Conservation (phyloP, 169 alveolate species). For the Eimeria necatrix region DNA sequence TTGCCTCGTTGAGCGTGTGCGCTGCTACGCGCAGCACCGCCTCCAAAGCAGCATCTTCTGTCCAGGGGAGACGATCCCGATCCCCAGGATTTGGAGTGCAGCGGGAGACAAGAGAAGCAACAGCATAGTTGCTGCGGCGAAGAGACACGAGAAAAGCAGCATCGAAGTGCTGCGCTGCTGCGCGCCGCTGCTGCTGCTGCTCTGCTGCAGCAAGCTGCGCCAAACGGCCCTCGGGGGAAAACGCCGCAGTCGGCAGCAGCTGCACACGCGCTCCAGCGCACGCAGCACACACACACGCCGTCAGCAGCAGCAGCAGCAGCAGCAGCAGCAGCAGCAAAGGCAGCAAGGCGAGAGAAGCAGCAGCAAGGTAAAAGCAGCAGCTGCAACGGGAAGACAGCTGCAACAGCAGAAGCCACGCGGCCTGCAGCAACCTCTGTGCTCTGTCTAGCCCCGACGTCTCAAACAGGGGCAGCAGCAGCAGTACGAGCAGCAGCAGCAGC, state of each 20-base stretch:
- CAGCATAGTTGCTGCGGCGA: slow-evolving; percentile 45
- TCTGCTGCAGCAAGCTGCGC: slow-evolving; percentile 20
- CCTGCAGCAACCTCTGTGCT: neutral
- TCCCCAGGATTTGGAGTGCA: neutral
- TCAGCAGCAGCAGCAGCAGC: slow-evolving; percentile 5
- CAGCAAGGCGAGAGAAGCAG: too few species aligned
- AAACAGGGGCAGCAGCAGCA: too few species aligned
- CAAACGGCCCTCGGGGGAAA: neutral
- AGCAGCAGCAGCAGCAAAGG: neutral
- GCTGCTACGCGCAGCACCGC: neutral
- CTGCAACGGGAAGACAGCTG: neutral
- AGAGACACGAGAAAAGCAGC: slow-evolving; percentile 7
- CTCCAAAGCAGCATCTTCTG: neutral
- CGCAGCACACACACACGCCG: neutral
- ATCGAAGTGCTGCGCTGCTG: slow-evolving; percentile 68
- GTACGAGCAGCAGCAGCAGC: neutral
- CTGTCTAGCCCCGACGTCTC: too few species aligned
- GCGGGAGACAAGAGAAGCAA: slow-evolving; percentile 50
- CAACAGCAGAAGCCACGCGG: neutral
- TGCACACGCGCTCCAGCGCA: neutral
- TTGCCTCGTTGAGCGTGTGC: neutral
- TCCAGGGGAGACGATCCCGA: slow-evolving; percentile 23
- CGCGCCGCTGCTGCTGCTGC: slow-evolving; percentile 31
- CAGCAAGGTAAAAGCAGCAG: too few species aligned
- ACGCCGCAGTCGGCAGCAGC: slow-evolving; percentile 32